Conservation (phyloP, 108 stramenopile genomes). For the Skeletonema potamos region DNA sequence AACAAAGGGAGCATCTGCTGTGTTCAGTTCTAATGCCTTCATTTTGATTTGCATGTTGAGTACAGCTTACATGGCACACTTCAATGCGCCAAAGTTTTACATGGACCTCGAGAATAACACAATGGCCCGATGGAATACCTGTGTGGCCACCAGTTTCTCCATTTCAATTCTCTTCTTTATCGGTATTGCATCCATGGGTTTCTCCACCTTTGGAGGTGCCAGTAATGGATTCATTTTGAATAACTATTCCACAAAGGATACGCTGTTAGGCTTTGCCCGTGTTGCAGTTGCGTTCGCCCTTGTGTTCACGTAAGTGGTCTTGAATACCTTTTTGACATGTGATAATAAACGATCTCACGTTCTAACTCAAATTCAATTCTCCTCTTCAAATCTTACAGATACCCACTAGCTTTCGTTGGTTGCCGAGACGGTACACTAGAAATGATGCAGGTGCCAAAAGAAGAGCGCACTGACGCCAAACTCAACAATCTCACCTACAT, state of each 20-base stretch:
- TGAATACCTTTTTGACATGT: not conserved
- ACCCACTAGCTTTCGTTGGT: slow-evolving; percentile 90
- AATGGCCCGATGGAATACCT: slow-evolving; percentile 70
- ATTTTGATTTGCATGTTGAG: slow-evolving; percentile 96
- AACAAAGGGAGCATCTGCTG: slow-evolving; percentile 54
- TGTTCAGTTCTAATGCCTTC: slow-evolving; percentile 74
- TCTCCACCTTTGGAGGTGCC: slow-evolving; percentile 89
- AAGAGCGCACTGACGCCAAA: slow-evolving; percentile 56
- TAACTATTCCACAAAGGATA: slow-evolving; percentile 90
- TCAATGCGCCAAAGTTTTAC: slow-evolving; percentile 90
- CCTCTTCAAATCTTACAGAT: slow-evolving; percentile 43
- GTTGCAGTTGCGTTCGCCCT: slow-evolving; percentile 90
- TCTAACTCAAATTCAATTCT: not conserved
- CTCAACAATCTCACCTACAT: slow-evolving; percentile 59
- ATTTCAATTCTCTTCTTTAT: slow-evolving; percentile 81
- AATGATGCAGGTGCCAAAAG: slow-evolving; percentile 55
- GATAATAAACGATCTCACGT: not conserved
- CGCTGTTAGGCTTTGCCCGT: slow-evolving; percentile 82
- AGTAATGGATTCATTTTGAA: slow-evolving; percentile 90
- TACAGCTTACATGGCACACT: slow-evolving; percentile 96
- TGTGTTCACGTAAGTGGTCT: slow-evolving; percentile 69
- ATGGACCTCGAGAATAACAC: slow-evolving; percentile 91
- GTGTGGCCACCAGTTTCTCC: slow-evolving; percentile 79
- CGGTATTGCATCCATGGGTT: slow-evolving; percentile 78
- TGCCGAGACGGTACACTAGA: slow-evolving; percentile 80